These are phyloP conservation scores for Bassia scoparia DNA, from an alignment of 148 eudicot species.

Conservation along the genomic window DNA sequence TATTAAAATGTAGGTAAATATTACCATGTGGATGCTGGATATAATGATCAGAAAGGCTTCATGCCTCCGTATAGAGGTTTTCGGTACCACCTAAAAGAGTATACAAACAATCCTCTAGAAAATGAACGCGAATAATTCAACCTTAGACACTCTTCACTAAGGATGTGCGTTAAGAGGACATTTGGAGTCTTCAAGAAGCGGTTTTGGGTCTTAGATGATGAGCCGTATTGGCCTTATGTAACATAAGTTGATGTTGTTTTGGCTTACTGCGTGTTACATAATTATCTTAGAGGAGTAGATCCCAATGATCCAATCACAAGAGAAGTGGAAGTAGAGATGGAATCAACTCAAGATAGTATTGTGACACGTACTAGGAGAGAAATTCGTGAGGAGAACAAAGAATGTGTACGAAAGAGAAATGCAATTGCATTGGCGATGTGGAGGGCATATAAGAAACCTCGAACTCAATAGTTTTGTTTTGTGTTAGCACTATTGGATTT, in stretches of 20 bases:
- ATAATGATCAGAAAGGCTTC: neutral
- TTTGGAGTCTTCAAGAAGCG: neutral
- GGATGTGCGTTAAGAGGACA: neutral
- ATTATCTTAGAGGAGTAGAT: neutral
- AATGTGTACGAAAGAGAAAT: too few species aligned
- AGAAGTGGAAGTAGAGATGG: neutral
- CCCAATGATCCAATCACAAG: neutral
- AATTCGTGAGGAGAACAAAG: too few species aligned
- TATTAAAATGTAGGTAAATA: too few species aligned
- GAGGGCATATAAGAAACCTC: too few species aligned
- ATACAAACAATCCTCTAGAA: neutral
- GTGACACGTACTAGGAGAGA: too few species aligned
- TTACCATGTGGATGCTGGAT: too few species aligned
- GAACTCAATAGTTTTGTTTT: too few species aligned
- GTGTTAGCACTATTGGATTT: too few species aligned
- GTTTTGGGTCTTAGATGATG: too few species aligned
- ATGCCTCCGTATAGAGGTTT: neutral
- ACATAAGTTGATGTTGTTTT: neutral
- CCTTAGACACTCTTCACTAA: constrained; percentile 2
- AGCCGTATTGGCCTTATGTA: neutral
- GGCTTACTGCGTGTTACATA: neutral
- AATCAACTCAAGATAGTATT: neutral
- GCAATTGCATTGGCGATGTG: too few species aligned
- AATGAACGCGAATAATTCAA: constrained; percentile 1
- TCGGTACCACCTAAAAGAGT: neutral